Evolutionary conservation across 2,329 filamentous ascomycete species (phyloP), one percentile per base, ranked within the genome.

Genomic region (Claviceps paspali): DNA sequence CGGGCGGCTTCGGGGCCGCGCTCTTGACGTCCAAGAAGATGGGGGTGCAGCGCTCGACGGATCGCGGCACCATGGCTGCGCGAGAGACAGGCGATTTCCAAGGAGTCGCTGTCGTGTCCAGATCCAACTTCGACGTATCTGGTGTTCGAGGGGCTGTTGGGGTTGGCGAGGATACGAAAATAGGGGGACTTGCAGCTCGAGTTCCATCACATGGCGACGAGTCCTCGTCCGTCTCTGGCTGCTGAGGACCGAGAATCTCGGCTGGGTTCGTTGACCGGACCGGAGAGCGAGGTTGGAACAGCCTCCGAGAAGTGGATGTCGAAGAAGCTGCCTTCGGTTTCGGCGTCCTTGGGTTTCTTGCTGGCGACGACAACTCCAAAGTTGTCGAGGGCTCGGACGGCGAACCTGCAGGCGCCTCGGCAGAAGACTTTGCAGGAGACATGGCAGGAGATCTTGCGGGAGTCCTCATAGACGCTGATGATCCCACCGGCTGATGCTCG

Each of bases 21-120:
- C 21, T 14, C 15, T 36, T 22, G 35, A 30, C 23, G n/a, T 40
- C 38, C 14, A 33, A 5, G 14, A 40, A 42, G 7, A 40, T 35
- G 3, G 40, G 40, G 5, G 40, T 38, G 23, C 40, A 42, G n/a
- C 40, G 38, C 17, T 38, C 38, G 7, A 35, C 27, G 10, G 40
- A 42, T 10, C 40, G 35, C 4, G 38, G 40, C 10, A 40, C 35
- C 27, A 35, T 38, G 5, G 38, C 18, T 15, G 40, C 18, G 21
- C 40, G 35, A 10, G 12, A 14, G 2, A 15, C 18, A 21, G 31
- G 18, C 11, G 26, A 30, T 31, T 34, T 35, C 6, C 5, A 3
- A 3, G 40, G 34, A 37, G 34, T 30, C 2, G 15, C 28, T 8
- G n/a, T 10, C n/a, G 28, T 8, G 4, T 5, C 9, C 11, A n/a